A percentile compares a stretch with the other conserved stretches of the same genome.
These are phyloP conservation scores for Microbotryum lychnidis-dioicae DNA, from an alignment of 1,284 basidiomycete species.

Conservation along the genomic window DNA sequence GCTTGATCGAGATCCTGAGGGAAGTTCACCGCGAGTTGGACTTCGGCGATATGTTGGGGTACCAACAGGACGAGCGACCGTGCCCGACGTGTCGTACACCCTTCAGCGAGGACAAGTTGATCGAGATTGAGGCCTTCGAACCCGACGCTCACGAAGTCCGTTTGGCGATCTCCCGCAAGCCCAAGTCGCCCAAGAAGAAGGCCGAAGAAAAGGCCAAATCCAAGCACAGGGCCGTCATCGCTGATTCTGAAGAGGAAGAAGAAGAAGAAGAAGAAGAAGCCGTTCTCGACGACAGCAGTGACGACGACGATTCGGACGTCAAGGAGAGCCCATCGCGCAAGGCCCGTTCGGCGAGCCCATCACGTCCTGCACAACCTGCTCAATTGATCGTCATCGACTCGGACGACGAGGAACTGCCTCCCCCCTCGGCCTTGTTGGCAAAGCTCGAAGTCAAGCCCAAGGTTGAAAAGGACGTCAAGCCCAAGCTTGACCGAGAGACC, in stretches of 20 bases:
- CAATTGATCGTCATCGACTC: slow-evolving; percentile 2
- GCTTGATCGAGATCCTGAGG: not conserved
- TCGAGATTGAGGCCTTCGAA: slow-evolving; percentile 14
- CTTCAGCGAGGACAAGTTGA: slow-evolving; percentile 10
- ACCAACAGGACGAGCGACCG: not conserved
- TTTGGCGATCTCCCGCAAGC: not conserved
- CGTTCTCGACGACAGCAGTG: slow-evolving; percentile 52
- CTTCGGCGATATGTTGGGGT: not conserved
- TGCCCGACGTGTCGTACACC: slow-evolving; percentile 9
- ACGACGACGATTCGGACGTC: too few relatives aligned
- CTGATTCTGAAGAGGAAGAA: slow-evolving; percentile 8
- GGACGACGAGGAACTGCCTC: not conserved
- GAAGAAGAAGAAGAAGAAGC: slow-evolving; percentile 43
- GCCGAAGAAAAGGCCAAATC: not conserved
- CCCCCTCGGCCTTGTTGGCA: not conserved
- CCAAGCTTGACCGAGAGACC: slow-evolving; percentile 36
- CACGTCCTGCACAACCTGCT: slow-evolving; percentile 42
- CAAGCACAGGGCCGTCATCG: slow-evolving; percentile 6
- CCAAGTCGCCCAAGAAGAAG: too few relatives aligned
- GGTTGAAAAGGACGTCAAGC: slow-evolving; percentile 73
- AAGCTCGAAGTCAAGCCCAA: slow-evolving; percentile 48
- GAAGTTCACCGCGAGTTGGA: not conserved
- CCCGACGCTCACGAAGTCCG: slow-evolving; percentile 13
- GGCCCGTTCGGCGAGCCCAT: slow-evolving; percentile 59
- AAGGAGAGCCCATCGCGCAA: not conserved